A percentile compares a stretch with the other conserved stretches of the same genome.
phyloP scores from a whole-genome alignment of 805 yeast species.

The Saccharomycopsis sp. region DNA sequence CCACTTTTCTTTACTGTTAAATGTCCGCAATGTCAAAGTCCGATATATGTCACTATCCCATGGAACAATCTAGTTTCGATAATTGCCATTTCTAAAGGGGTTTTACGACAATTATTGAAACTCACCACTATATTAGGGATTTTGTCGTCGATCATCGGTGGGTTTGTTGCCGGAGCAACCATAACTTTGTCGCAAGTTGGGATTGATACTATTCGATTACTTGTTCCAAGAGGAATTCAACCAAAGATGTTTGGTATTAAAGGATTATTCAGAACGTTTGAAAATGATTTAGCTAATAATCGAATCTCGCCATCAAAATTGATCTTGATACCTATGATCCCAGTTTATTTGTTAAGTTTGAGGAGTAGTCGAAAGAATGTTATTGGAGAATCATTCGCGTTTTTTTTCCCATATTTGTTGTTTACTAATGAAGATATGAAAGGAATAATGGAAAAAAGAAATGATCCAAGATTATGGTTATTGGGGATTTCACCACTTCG shows the following conservation, averaged over 20 bases:
- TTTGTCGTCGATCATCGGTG: conserved; percentile 24
- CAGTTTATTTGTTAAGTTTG: conserved; percentile 26
- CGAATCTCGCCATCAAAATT: conserved; percentile 17
- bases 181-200: conserved; percentile 27
- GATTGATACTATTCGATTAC: conserved; percentile 23
- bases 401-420: conserved; percentile 21
- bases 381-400: conserved; percentile 11
- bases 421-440: background rate
- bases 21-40: conserved; percentile 34
- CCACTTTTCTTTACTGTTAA: conserved; percentile 21
- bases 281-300: conserved; percentile 8
- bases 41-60: conserved; percentile 26
- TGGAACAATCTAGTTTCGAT: conserved; percentile 19
- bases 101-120: conserved; percentile 10
- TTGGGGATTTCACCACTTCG: conserved; percentile 17
- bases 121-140: conserved; percentile 17
- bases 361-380: conserved; percentile 20
- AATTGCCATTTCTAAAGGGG: conserved; percentile 22
- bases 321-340: conserved; percentile 26
- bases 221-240: conserved; percentile 31
- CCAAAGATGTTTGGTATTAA: conserved; percentile 27
- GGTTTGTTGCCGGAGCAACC: conserved; percentile 23
- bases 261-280: conserved; percentile 15
- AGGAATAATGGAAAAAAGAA: conserved; percentile 16
- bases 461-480: conserved; percentile 7